Evolutionary conservation across 257 asterid genomes (phyloP), one percentile per base, ranked within the genome.

Genomic region (Pogostemon cablin): DNA sequence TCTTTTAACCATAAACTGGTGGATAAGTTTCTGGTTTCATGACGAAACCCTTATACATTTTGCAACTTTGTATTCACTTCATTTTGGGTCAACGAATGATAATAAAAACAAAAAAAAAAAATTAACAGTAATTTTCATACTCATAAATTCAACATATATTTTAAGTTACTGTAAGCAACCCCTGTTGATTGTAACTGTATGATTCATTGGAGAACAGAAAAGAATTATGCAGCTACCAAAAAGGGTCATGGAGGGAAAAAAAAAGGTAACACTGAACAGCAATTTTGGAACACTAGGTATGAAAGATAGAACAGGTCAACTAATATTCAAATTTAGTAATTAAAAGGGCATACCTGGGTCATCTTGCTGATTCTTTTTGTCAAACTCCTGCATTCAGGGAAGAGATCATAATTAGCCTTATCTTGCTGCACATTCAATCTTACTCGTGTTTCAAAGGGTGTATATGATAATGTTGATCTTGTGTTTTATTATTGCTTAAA

Each of bases 341-440:
- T 44, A 3, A 58, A 54, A 66, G 54, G 67, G 40, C 78, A 35
- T 87, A 91, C 97, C 90, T 70, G 91, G 86, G 75, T 87, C 89
- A 80, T 72, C 69, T 79, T 84, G 86, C 79, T 79, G 84, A 64
- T 73, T 66, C 43, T 77, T 76, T 44, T 80, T 85, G 68, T 71
- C 75, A 50, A 1, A 17, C 11, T 72, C 95, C 97, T 91, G 84
- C 86, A 82, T 54, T 61, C 72, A 71, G 49, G 49, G 10, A 65
- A 34, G 41, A 64, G 15, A 46, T 46, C 42, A 68, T 67, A 75
- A 35, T 68, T 61, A 41, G 40, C 15, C 55, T 58, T 47, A 55
- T 56, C 43, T 48, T 25, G 44, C 58, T 41, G 64, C 57, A 55
- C 10, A 46, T 11, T 47, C 35, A 64, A 50, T 6, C n/a, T 47